A percentile compares a stretch with the other conserved stretches of the same genome.
Conservation (phyloP, 345 rosid genomes). For the Aquilaria sinensis region DNA sequence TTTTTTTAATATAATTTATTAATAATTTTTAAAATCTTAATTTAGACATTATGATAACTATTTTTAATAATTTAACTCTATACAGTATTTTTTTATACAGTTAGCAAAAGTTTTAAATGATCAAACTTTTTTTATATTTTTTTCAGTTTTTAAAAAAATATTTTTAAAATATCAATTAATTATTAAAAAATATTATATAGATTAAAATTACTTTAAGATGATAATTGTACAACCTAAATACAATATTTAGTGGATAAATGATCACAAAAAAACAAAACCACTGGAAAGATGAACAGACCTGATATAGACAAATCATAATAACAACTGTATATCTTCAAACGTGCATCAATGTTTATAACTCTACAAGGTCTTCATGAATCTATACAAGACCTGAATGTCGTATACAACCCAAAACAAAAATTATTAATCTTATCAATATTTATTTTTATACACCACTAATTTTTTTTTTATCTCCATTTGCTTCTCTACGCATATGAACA, state of each 20-base stretch:
- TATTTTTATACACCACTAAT: conserved; percentile 21
- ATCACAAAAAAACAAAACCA: background rate
- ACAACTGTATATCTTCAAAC: conserved; percentile 15
- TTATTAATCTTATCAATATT: conserved; percentile 10
- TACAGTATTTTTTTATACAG: too few relatives aligned
- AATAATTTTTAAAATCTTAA: too few relatives aligned
- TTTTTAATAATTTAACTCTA: too few relatives aligned
- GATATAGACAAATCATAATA: conserved; percentile 13
- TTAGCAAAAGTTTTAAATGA: background rate
- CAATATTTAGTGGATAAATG: background rate
- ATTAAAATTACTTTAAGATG: too few relatives aligned
- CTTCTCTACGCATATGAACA: conserved; percentile 6
- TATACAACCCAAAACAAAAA: conserved; percentile 18
- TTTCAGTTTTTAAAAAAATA: conserved; percentile 14
- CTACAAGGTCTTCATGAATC: conserved; percentile 7
- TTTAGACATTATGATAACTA: too few relatives aligned
- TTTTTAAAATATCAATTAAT: too few relatives aligned
- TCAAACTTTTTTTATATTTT: conserved; percentile 2
- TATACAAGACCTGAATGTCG: conserved; percentile 10
- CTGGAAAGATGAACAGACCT: background rate
- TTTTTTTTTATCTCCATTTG: conserved; percentile 3
- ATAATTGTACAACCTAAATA: background rate
- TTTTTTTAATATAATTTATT: too few relatives aligned
- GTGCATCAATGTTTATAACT: conserved; percentile 9
- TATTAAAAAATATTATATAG: background rate